phyloP scores from a whole-genome alignment of 345 rosid genomes.

The Eucalyptus marginata region DNA sequence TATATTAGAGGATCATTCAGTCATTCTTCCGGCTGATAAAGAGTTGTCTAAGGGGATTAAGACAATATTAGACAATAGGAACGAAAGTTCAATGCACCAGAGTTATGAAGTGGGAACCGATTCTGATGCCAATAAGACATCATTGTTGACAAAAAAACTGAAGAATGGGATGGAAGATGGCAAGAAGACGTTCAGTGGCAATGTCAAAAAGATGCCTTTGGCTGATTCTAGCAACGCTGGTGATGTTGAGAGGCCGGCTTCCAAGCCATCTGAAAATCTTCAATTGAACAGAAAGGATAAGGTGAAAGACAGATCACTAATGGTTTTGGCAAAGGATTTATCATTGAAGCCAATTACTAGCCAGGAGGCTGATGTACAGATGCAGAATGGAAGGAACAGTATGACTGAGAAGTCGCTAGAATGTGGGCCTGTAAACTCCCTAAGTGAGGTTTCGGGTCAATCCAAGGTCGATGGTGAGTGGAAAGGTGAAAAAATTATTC shows the following conservation, averaged over 20 bases:
- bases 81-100: neutral
- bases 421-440: neutral
- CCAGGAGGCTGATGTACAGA: conserved; percentile 8
- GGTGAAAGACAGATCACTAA: neutral
- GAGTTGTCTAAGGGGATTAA: conserved; percentile 15
- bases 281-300: conserved; percentile 3
- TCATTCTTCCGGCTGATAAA: conserved; percentile 6
- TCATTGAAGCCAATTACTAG: conserved; percentile 12
- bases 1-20: conserved; percentile 7
- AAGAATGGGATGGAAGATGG: conserved; percentile 3
- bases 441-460: neutral
- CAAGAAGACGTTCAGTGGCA: neutral
- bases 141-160: neutral
- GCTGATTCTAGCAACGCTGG: neutral
- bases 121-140: neutral
- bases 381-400: conserved; percentile 1
- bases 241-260: conserved; percentile 1
- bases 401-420: conserved; percentile 6
- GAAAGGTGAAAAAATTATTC: conserved; percentile 1
- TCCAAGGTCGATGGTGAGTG: neutral
- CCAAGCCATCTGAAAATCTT: conserved; percentile 5
- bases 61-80: conserved; percentile 14
- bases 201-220: neutral
- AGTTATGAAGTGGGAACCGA: neutral
- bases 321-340: conserved; percentile 4